Evolutionary conservation across 2,329 filamentous ascomycete species (phyloP).

Genomic region (Diaporthe sp.): DNA sequence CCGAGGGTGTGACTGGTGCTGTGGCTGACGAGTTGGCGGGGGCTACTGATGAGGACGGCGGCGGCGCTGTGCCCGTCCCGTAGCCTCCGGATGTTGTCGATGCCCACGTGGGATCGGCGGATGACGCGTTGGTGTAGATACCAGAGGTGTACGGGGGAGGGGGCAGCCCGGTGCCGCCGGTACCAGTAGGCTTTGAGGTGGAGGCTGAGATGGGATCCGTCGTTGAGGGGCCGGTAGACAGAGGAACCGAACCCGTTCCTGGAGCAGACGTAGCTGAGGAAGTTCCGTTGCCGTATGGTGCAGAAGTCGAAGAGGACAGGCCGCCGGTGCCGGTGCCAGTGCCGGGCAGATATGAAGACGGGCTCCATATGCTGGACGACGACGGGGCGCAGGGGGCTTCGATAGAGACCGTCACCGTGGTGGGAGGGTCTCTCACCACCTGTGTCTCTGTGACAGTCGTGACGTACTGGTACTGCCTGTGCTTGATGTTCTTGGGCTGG

Average conservation of each 20-base stretch:
- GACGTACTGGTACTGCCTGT: conserved; percentile 35
- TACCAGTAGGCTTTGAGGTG: conserved; percentile 14
- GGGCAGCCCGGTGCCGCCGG: conserved; percentile 20
- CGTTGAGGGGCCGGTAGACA: conserved; percentile 31
- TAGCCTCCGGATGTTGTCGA: background rate
- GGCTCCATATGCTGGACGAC: background rate
- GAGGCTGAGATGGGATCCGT: conserved; percentile 25
- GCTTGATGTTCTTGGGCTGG: conserved; percentile 29
- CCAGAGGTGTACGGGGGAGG: conserved; percentile 10
- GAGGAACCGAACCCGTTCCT: conserved; percentile 31
- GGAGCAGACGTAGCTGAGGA: conserved; percentile 17
- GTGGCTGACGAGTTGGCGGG: conserved; percentile 12
- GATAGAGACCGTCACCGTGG: conserved; percentile 37
- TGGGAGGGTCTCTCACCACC: conserved; percentile 29
- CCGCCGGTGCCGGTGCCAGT: conserved; percentile 32
- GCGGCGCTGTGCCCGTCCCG: conserved; percentile 13
- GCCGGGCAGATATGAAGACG: conserved; percentile 12
- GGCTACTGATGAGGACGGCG: conserved; percentile 5
- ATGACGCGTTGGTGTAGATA: conserved; percentile 33
- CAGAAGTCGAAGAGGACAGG: conserved; percentile 21
- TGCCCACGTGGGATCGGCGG: conserved; percentile 1
- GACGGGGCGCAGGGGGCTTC: conserved; percentile 15
- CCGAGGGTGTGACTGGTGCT: background rate
- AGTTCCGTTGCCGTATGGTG: conserved; percentile 38
- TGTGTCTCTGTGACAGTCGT: conserved; percentile 38